Conservation (phyloP, 192 early-diverging fungal genomes). For the Coemansia sp. region DNA sequence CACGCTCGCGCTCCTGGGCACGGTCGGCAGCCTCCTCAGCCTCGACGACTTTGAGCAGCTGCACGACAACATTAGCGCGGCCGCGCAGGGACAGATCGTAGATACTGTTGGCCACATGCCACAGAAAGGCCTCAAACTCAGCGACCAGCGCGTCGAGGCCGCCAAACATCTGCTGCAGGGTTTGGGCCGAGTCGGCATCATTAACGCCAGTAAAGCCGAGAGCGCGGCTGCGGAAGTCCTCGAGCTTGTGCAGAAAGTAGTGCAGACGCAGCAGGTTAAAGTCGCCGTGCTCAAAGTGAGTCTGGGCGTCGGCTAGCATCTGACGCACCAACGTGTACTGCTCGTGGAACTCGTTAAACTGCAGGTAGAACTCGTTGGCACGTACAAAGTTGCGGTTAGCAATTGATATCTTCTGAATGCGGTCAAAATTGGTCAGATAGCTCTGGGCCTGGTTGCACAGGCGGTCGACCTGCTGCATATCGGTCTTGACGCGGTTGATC, state of each 20-base stretch:
- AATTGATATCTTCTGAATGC: conserved; percentile 89
- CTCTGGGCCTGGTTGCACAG: conserved; percentile 83
- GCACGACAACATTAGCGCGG: conserved; percentile 73
- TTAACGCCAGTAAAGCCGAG: conserved; percentile 68
- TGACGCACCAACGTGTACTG: conserved; percentile 69
- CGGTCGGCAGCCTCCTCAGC: conserved; percentile 84
- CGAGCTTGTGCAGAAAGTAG: conserved; percentile 81
- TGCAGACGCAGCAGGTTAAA: conserved; percentile 83
- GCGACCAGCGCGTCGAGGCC: conserved; percentile 73
- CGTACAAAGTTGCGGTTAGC: conserved; percentile 94
- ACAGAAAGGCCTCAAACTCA: conserved; percentile 86
- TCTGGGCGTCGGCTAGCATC: conserved; percentile 66
- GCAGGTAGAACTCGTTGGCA: conserved; percentile 79
- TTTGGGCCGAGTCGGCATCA: conserved; percentile 77
- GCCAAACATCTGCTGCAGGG: conserved; percentile 83
- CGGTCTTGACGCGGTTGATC: conserved; percentile 61
- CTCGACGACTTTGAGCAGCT: conserved; percentile 93
- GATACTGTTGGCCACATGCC: conserved; percentile 75
- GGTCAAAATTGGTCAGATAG: conserved; percentile 85
- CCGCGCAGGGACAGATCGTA: conserved; percentile 74
- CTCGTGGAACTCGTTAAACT: conserved; percentile 84
- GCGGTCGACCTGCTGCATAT: conserved; percentile 81
- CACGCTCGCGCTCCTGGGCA: conserved; percentile 33
- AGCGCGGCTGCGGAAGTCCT: conserved; percentile 85
- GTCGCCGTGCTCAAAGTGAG: conserved; percentile 45